Conservation (phyloP, 768 basidiomycete species). For the Russula sp. region DNA sequence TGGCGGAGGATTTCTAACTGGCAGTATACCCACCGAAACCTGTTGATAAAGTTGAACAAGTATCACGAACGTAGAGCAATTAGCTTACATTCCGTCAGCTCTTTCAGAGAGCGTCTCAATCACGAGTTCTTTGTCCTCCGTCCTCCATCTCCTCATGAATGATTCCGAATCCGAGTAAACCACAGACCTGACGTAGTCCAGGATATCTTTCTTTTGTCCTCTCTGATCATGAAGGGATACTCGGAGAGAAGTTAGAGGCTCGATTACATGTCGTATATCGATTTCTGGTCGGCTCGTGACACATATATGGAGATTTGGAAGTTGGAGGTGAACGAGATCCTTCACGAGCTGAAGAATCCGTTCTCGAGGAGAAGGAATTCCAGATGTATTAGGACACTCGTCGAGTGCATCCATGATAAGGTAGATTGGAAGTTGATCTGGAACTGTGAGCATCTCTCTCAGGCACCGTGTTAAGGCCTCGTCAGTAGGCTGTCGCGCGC, state of each 20-base stretch:
- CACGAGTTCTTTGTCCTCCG: background rate
- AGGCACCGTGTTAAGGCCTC: background rate
- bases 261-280: background rate
- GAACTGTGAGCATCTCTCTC: background rate
- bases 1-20: background rate
- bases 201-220: background rate
- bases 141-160: background rate
- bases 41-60: background rate
- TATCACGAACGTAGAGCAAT: background rate
- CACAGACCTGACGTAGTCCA: background rate
- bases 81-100: background rate
- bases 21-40: background rate
- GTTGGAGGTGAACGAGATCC: background rate
- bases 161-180: background rate
- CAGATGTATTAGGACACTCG: background rate
- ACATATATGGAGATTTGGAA: background rate
- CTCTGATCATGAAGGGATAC: background rate
- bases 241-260: background rate
- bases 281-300: background rate
- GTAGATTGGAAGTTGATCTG: background rate
- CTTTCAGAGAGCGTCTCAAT: background rate
- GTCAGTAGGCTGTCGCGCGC: background rate
- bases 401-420: background rate
- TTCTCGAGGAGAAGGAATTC: background rate
- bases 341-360: background rate